These are phyloP conservation scores for Lentinula boryana DNA, from an alignment of 768 basidiomycete genomes.

Conservation along the genomic window DNA sequence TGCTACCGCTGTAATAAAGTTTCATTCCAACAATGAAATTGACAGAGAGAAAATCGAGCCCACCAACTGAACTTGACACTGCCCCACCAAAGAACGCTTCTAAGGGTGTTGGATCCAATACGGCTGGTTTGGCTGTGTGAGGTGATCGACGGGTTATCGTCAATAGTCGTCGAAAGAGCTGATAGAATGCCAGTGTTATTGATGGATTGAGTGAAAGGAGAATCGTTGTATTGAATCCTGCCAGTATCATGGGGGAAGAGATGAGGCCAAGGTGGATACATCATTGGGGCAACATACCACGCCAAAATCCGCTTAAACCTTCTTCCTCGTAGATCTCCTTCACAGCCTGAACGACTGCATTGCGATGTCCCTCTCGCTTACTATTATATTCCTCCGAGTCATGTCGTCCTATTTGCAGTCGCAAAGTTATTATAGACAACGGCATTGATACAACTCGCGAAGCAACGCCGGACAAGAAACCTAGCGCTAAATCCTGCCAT, in stretches of 20 bases:
- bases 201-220: conserved; percentile 52
- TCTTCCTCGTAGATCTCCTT: conserved; percentile 39
- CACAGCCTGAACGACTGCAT: conserved; percentile 25
- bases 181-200: conserved; percentile 49
- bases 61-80: conserved; percentile 44
- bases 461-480: conserved; percentile 51
- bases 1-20: conserved; percentile 26
- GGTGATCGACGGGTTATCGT: conserved; percentile 17
- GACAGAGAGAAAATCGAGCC: not conserved
- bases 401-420: conserved; percentile 39
- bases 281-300: conserved; percentile 27
- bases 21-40: not conserved
- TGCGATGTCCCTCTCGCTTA: conserved; percentile 11
- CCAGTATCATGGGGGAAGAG: not conserved
- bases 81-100: conserved; percentile 56
- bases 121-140: not conserved
- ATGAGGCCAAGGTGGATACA: not conserved
- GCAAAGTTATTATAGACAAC: conserved; percentile 48
- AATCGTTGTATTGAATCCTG: conserved; percentile 46
- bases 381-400: conserved; percentile 20
- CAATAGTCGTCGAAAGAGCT: conserved; percentile 38
- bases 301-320: conserved; percentile 52
- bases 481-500: conserved; percentile 45
- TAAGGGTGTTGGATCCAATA: conserved; percentile 27
- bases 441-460: conserved; percentile 52